Base-by-base conservation (phyloP, 176 grass and related monocot genomes). In the Ampelocalamus luodianensis region DNA sequence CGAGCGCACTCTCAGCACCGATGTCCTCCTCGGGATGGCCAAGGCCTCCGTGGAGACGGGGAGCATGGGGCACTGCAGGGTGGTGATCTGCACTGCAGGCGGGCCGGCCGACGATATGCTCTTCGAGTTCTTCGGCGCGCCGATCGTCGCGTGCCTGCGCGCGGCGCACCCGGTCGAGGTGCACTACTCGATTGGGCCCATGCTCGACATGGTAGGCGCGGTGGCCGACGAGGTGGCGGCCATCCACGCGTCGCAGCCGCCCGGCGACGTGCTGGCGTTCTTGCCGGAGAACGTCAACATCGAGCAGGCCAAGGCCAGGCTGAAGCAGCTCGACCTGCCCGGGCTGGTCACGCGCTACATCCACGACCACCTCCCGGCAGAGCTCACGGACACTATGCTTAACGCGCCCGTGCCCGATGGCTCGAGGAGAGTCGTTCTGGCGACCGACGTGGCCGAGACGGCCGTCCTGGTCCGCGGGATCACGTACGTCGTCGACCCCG, bases 231-330 rank as follows among this genome's bases (percentile, higher is more conserved):
- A 85, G 83, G 83, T 70, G 38, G 14, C 2, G 74, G 23, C 29
- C 24, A 85, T 85, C 26, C 83, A 86, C 68, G 0, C 6, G 58
- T 56, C 77, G 6, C 61, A 54, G 43, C 58, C 58, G 45, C 58
- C 68, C n/a, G 56, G 56, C 77, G 68, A 86, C 68, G 85, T 86
- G 68, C 77, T 86, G 6, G 85, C 23, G 58, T 86, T 86, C 85
- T 43, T 86, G 56, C 85, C 77, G 1, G 44, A 73, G 3, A 6
- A 72, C 20, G 14, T 26, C 76, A 27, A 11, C 53, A 24, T 80
- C 77, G 20, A 6, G 44, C 39, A 65, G 3, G 67, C 6, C 29
- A 13, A 13, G 32, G 55, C 18, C 10, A 24, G 0, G 76, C 55
- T 86, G 5, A 8, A 4, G 38, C 75, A 5, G 76, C 76, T 40